Conservation (phyloP, 176 grass and related monocot species). For the Bolboschoenus planiculmis region DNA sequence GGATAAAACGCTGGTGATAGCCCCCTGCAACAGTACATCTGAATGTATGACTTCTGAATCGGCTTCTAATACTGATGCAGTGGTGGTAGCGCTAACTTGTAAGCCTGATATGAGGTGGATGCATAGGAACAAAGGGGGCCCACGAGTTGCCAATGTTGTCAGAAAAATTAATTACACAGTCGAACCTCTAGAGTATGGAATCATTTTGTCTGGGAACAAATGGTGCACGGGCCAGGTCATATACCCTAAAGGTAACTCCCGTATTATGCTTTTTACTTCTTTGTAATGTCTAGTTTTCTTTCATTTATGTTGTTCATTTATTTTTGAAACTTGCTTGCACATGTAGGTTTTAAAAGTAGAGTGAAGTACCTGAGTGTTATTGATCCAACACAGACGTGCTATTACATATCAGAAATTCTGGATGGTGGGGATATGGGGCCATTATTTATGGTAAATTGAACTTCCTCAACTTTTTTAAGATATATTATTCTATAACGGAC, state of each 20-base stretch:
- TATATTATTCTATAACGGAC: slow-evolving; percentile 22
- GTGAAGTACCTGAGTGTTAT: slow-evolving; percentile 70
- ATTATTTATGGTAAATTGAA: slow-evolving; percentile 68
- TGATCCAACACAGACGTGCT: slow-evolving; percentile 65
- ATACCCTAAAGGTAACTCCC: slow-evolving; percentile 79
- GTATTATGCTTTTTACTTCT: background rate
- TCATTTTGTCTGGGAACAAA: slow-evolving; percentile 50
- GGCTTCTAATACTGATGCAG: slow-evolving; percentile 16
- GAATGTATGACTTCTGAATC: slow-evolving; percentile 33
- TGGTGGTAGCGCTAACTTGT: background rate
- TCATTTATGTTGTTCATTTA: background rate
- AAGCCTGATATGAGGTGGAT: slow-evolving; percentile 9
- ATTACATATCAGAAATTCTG: slow-evolving; percentile 83
- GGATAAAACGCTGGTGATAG: slow-evolving; percentile 35
- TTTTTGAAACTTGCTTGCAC: slow-evolving; percentile 25
- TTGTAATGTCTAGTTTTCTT: background rate
- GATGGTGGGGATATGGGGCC: slow-evolving; percentile 70
- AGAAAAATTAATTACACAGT: slow-evolving; percentile 60
- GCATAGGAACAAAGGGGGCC: slow-evolving; percentile 33
- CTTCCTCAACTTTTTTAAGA: background rate
- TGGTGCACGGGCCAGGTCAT: slow-evolving; percentile 76
- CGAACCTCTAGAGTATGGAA: slow-evolving; percentile 79
- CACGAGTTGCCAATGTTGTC: slow-evolving; percentile 80
- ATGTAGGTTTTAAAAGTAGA: slow-evolving; percentile 87
- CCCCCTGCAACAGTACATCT: slow-evolving; percentile 18